A percentile compares a stretch with the other conserved stretches of the same genome.
These are phyloP conservation scores for Nakazawaea ishiwadae DNA, from an alignment of 805 yeast genomes.

Conservation along the genomic window DNA sequence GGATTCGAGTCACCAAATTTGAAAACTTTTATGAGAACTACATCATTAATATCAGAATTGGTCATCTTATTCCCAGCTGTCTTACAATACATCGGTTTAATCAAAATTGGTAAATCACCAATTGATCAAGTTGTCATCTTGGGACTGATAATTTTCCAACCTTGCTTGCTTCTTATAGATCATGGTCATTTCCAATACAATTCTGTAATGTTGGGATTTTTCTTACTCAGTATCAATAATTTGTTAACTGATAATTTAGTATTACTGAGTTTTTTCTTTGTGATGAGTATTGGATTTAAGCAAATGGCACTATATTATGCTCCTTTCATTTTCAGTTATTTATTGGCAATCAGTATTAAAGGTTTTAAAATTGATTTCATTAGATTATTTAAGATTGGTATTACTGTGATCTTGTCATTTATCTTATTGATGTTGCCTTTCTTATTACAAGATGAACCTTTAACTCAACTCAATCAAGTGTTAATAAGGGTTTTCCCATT, in stretches of 20 bases:
- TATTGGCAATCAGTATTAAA: conserved; percentile 50
- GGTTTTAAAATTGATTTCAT: conserved; percentile 40
- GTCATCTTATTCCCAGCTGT: conserved; percentile 77
- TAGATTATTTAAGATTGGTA: conserved; percentile 56
- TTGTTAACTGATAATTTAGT: conserved; percentile 59
- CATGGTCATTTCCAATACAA: conserved; percentile 98
- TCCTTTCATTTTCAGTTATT: conserved; percentile 79
- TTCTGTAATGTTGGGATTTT: conserved; percentile 87
- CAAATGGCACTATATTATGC: conserved; percentile 95
- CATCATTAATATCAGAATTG: conserved; percentile 74
- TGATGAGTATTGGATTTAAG: conserved; percentile 75
- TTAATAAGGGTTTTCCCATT: conserved; percentile 81
- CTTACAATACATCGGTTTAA: conserved; percentile 62
- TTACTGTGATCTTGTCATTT: conserved; percentile 57
- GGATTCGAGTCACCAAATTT: conserved; percentile 66
- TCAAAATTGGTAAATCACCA: conserved; percentile 44
- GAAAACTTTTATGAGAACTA: conserved; percentile 80
- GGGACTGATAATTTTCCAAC: conserved; percentile 79
- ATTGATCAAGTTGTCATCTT: conserved; percentile 75
- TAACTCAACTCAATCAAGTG: conserved; percentile 50
- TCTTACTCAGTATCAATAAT: conserved; percentile 62
- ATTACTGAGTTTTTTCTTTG: conserved; percentile 72
- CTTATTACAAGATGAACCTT: conserved; percentile 36
- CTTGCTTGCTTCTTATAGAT: conserved; percentile 77
- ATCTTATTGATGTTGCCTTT: conserved; percentile 56